These are phyloP conservation scores for Pleurotus cornucopiae DNA, from an alignment of 768 basidiomycete species.

Conservation along the genomic window DNA sequence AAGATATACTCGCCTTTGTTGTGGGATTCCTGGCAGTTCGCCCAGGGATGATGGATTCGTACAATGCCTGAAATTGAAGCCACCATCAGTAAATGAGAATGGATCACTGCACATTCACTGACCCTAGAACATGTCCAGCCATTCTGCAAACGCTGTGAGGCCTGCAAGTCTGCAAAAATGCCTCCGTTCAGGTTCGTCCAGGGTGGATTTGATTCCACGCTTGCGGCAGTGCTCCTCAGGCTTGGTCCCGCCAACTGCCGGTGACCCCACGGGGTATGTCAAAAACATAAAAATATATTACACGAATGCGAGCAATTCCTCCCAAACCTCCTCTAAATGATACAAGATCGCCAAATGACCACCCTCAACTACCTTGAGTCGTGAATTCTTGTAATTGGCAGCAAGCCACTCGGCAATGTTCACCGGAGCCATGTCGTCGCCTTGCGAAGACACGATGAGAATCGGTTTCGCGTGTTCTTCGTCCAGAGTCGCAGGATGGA, in stretches of 20 bases:
- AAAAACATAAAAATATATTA: not conserved
- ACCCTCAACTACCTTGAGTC: constrained; percentile 28
- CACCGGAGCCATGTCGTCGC: constrained; percentile 29
- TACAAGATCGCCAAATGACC: constrained; percentile 37
- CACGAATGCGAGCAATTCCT: constrained; percentile 15
- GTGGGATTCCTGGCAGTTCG: not conserved
- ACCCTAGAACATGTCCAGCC: not conserved
- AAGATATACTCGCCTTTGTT: not conserved
- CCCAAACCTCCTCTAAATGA: constrained; percentile 34
- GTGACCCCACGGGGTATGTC: not conserved
- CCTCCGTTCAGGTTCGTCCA: not conserved
- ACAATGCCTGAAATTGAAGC: not conserved
- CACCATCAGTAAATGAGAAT: not conserved
- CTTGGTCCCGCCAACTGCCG: too few species aligned
- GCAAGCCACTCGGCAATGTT: constrained; percentile 33
- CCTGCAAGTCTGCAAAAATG: not conserved
- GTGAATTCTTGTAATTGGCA: constrained; percentile 34
- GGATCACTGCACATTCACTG: not conserved
- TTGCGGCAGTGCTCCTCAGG: not conserved
- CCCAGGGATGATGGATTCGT: not conserved
- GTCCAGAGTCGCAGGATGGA: constrained; percentile 33
- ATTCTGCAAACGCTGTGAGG: not conserved
- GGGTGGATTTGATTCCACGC: not conserved
- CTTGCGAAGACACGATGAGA: constrained; percentile 28
- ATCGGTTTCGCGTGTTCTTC: constrained; percentile 34